Evolutionary conservation across 176 grass and related monocot genomes (phyloP), one percentile per base, ranked within the genome.

Genomic region (Carex pumila): DNA sequence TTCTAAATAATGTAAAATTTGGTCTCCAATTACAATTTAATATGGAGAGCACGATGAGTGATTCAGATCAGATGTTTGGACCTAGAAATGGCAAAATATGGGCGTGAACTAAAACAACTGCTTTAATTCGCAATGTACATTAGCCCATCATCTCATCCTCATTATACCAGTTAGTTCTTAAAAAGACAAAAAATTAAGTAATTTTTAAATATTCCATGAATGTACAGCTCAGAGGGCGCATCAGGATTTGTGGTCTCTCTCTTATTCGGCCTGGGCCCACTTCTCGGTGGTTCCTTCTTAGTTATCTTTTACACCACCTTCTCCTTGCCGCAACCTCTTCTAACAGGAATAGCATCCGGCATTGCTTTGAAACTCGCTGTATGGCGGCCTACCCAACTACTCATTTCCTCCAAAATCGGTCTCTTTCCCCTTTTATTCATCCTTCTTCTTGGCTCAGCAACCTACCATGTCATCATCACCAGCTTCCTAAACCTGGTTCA

Each of bases 221-320:
- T 66, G 70, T 85, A 83, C 92, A 98, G 92, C 69, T 90, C 81
- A 0, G 93, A 92, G 85, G 89, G 95, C 61, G 76, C 88, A 57
- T 93, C 96, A 58, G 89, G 96, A 2, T 98, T 95, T 84, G 87
- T 93, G 66, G 85, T 98, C 80, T 98, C 96, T 70, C 84, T 98
- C 86, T 85, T 98, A 50, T 98, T 98, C 65, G 96, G 96, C 73
- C 89, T 98, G 41, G 96, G 96, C 63, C 96, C 96, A 62, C 91
- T 98, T 87, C 88, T 98, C 6, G 96, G 96, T 66, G 96, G 96
- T 80, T 86, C 94, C 52, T 64, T 95, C 75, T 91, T 98, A 39
- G 89, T 98, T n/a, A 39, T 81, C 12, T 98, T 95, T 85, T 88
- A 93, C 68, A 84, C 89, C 63, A 84, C 86, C 47, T 95, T 98